Conservation (phyloP, 495 filamentous ascomycete species). For the Daldinia loculata region DNA sequence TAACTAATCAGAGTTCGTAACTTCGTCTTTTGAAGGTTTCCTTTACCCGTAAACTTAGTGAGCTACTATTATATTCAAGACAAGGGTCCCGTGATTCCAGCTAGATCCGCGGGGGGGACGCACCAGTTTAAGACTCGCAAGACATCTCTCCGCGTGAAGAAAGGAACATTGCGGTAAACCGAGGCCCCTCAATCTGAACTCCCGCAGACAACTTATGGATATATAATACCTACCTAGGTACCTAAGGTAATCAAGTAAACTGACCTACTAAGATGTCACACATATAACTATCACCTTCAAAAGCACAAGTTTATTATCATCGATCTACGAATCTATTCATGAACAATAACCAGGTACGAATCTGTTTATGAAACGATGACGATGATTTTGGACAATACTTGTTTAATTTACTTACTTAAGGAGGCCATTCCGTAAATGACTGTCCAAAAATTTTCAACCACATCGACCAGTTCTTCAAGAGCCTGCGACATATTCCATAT, state of each 20-base stretch:
- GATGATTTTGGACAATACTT: not conserved
- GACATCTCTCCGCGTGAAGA: constrained; percentile 22
- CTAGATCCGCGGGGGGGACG: constrained; percentile 3
- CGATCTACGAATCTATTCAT: not conserved
- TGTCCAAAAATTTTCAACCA: not conserved
- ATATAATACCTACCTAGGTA: constrained; percentile 22
- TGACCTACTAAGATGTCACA: not conserved
- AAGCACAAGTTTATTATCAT: not conserved
- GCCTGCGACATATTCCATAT: not conserved
- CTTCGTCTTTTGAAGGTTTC: constrained; percentile 14
- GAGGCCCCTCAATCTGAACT: not conserved
- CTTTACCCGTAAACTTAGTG: constrained; percentile 2
- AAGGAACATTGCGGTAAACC: constrained; percentile 16
- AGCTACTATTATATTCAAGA: constrained; percentile 23
- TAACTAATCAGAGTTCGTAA: not conserved
- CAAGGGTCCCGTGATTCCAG: constrained; percentile 18
- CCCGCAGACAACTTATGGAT: not conserved
- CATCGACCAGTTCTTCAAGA: not conserved
- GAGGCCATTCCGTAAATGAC: not conserved
- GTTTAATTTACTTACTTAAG: not conserved
- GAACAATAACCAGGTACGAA: not conserved
- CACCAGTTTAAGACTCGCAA: not conserved
- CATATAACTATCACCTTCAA: not conserved
- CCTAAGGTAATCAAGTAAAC: not conserved
- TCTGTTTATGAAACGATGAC: not conserved